A percentile compares a stretch with the other conserved stretches of the same genome.
phyloP scores from a whole-genome alignment of 495 filamentous ascomycete genomes.

The Penicillium cosmopolitanum region DNA sequence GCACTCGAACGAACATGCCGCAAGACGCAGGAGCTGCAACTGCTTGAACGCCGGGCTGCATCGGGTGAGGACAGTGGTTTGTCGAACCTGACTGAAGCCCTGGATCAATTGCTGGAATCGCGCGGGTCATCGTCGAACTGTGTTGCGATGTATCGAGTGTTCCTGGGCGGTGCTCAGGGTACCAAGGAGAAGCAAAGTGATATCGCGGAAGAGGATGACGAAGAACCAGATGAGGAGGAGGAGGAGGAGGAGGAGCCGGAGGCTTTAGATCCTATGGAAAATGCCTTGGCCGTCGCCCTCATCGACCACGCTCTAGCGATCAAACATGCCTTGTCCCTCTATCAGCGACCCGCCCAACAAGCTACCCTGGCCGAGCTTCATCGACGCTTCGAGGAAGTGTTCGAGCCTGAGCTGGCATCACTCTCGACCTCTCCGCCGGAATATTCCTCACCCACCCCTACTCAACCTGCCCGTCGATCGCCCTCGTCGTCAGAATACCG shows the following conservation, averaged over 20 bases:
- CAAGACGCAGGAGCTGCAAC: conserved; percentile 83
- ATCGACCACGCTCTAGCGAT: conserved; percentile 88
- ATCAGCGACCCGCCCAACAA: conserved; percentile 60
- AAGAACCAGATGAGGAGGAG: conserved; percentile 50
- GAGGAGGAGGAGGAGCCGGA: conserved; percentile 45
- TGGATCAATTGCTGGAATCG: conserved; percentile 72
- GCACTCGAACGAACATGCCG: conserved; percentile 88
- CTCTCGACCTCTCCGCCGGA: conserved; percentile 32
- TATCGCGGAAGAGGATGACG: conserved; percentile 45
- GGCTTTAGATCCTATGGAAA: conserved; percentile 68
- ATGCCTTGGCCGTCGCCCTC: conserved; percentile 81
- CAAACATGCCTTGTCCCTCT: conserved; percentile 77
- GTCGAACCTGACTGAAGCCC: conserved; percentile 68
- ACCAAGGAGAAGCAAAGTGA: conserved; percentile 49
- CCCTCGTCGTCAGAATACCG: conserved; percentile 27
- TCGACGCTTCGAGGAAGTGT: conserved; percentile 48
- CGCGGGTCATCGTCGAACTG: conserved; percentile 63
- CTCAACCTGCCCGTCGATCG: conserved; percentile 30
- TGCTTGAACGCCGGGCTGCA: conserved; percentile 72
- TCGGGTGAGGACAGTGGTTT: conserved; percentile 73
- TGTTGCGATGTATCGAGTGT: conserved; percentile 72
- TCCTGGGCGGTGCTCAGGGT: conserved; percentile 60
- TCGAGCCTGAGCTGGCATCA: conserved; percentile 52
- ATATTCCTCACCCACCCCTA: conserved; percentile 28
- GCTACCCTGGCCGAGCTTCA: conserved; percentile 60